A percentile compares a stretch with the other conserved stretches of the same genome.
These are phyloP conservation scores for Madurella mycetomatis DNA, from an alignment of 2,329 filamentous ascomycete genomes.

Conservation along the genomic window DNA sequence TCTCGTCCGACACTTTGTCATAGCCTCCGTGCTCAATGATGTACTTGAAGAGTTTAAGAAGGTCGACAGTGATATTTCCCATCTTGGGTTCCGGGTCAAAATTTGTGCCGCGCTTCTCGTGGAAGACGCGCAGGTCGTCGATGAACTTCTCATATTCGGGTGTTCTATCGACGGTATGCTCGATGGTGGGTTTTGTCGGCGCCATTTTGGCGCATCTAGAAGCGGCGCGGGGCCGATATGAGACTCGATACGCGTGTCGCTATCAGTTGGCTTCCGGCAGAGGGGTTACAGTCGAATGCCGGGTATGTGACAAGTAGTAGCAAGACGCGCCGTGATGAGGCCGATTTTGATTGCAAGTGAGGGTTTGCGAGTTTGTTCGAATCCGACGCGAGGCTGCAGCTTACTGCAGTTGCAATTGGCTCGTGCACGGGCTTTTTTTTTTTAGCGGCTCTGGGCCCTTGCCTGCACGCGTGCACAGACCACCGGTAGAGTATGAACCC, in stretches of 20 bases:
- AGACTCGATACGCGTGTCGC: not conserved
- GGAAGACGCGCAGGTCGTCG: slow-evolving; percentile 65
- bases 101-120: slow-evolving; percentile 71
- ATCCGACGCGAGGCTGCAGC: slow-evolving; percentile 15
- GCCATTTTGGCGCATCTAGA: slow-evolving; percentile 31
- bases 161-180: slow-evolving; percentile 52
- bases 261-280: too few species aligned
- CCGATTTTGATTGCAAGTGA: not conserved
- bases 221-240: slow-evolving; percentile 7
- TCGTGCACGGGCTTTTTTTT: slow-evolving; percentile 6
- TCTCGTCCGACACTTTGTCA: slow-evolving; percentile 76
- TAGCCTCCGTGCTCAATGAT: slow-evolving; percentile 78
- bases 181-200: slow-evolving; percentile 28
- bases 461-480: slow-evolving; percentile 7
- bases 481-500: not conserved
- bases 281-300: not conserved
- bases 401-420: not conserved
- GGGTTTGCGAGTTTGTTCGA: not conserved
- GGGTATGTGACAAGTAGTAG: not conserved
- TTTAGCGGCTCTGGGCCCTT: slow-evolving; percentile 9
- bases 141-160: slow-evolving; percentile 78
- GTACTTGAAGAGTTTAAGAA: slow-evolving; percentile 72
- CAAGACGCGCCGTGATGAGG: slow-evolving; percentile 2
- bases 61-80: slow-evolving; percentile 69
- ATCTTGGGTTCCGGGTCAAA: slow-evolving; percentile 81